phyloP scores from a whole-genome alignment of 2,329 filamentous ascomycete genomes.

The Trichoderma semiorbis region DNA sequence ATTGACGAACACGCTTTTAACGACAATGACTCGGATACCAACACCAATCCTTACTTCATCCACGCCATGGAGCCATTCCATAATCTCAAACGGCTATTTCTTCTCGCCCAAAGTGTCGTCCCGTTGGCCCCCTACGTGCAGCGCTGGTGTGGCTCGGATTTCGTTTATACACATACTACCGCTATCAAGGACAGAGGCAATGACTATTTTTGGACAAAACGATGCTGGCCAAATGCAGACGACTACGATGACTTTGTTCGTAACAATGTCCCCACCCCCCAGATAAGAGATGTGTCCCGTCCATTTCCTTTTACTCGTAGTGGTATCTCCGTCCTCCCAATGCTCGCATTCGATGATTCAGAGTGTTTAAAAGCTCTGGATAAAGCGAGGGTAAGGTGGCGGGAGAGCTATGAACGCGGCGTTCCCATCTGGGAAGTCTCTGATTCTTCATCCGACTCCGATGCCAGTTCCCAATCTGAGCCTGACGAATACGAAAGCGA shows the following conservation, averaged over 20 bases:
- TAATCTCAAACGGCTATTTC: conserved; percentile 30
- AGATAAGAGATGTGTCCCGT: background rate
- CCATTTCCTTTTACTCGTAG: conserved; percentile 15
- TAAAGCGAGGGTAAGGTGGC: conserved; percentile 17
- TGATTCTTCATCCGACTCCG: background rate
- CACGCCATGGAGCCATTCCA: conserved; percentile 22
- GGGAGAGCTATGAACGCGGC: background rate
- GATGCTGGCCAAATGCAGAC: conserved; percentile 35
- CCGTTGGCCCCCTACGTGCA: background rate
- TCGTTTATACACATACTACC: conserved; percentile 27
- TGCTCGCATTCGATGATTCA: conserved; percentile 30
- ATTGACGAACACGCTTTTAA: conserved; percentile 19
- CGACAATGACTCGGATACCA: background rate
- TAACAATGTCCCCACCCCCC: conserved; percentile 22
- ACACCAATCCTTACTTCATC: background rate
- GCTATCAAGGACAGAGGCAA: conserved; percentile 28
- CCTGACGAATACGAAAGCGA: conserved; percentile 38
- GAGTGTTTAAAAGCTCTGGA: conserved; percentile 22
- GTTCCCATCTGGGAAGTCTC: background rate
- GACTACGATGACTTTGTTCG: conserved; percentile 30
- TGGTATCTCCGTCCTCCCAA: conserved; percentile 28
- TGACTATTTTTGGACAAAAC: conserved; percentile 27
- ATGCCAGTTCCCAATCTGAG: conserved; percentile 19
- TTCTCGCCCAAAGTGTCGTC: background rate
- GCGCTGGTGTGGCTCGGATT: conserved; percentile 35